These are phyloP conservation scores for Penicillium angulare DNA, from an alignment of 495 filamentous ascomycete genomes.

Conservation along the genomic window DNA sequence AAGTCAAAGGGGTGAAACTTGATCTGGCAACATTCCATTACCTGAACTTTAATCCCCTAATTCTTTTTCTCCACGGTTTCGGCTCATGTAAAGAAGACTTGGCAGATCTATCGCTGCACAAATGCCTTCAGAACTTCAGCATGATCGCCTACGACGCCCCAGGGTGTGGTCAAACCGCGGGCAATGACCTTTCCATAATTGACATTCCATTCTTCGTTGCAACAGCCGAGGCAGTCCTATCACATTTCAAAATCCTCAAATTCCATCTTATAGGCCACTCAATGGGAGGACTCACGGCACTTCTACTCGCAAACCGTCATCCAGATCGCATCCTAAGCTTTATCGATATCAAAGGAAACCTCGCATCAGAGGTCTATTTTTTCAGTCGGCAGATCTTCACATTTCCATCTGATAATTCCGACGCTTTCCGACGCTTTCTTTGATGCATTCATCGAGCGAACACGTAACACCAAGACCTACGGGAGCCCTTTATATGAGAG, in stretches of 20 bases:
- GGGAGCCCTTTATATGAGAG: conserved; percentile 25
- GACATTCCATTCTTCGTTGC: conserved; percentile 32
- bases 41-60: conserved; percentile 12
- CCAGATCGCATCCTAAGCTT: conserved; percentile 28
- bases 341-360: conserved; percentile 31
- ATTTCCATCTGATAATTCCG: conserved; percentile 18
- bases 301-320: conserved; percentile 19
- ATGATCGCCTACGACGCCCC: conserved; percentile 31
- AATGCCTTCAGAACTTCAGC: conserved; percentile 13
- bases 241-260: conserved; percentile 18
- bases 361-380: conserved; percentile 32
- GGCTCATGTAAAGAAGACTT: conserved; percentile 35
- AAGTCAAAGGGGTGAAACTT: conserved; percentile 17
- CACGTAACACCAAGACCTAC: conserved; percentile 11
- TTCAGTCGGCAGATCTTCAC: conserved; percentile 30
- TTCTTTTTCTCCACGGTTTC: conserved; percentile 33
- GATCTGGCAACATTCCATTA: conserved; percentile 21
- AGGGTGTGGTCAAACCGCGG: conserved; percentile 24
- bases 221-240: conserved; percentile 21
- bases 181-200: conserved; percentile 18
- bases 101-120: conserved; percentile 19
- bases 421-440: conserved; percentile 22
- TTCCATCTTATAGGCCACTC: conserved; percentile 32
- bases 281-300: conserved; percentile 30
- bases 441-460: conserved; percentile 22